Evolutionary conservation across 306 rosid species (phyloP).

Genomic region (Glycine tomentella): DNA sequence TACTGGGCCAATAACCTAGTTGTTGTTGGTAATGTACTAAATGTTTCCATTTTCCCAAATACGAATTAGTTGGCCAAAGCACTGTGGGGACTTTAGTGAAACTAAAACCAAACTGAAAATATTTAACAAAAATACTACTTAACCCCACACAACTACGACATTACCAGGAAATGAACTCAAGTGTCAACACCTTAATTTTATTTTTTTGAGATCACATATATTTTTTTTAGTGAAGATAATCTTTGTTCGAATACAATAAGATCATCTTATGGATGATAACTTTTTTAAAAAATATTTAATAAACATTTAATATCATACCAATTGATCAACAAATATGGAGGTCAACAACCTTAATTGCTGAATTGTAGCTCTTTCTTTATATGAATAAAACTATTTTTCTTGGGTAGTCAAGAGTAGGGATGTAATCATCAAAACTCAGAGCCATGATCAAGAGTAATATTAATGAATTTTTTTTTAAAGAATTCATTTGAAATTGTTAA

Average conservation of each 20-base stretch:
- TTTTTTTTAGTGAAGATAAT: too few species aligned
- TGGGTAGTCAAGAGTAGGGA: not conserved
- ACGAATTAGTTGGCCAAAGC: constrained; percentile 4
- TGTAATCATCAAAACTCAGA: not conserved
- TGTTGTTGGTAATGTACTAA: not conserved
- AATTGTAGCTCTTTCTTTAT: not conserved
- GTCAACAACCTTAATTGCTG: too few species aligned
- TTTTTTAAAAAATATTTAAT: too few species aligned
- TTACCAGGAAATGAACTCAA: too few species aligned
- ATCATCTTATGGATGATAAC: too few species aligned
- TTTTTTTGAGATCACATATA: too few species aligned
- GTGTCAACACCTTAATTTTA: not conserved
- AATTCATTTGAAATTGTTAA: not conserved
- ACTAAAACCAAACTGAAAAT: not conserved
- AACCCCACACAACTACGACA: too few species aligned
- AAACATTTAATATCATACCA: too few species aligned
- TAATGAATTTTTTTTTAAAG: not conserved
- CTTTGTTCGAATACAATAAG: too few species aligned
- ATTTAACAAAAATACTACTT: not conserved
- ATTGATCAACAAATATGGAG: too few species aligned
- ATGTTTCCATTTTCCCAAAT: not conserved
- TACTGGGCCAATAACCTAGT: constrained; percentile 21
- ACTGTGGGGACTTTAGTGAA: not conserved
- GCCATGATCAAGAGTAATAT: too few species aligned
- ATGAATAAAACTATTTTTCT: not conserved